Evolutionary conservation across 177 flowering plant species (phyloP).

Genomic region (Tripterygium wilfordii): DNA sequence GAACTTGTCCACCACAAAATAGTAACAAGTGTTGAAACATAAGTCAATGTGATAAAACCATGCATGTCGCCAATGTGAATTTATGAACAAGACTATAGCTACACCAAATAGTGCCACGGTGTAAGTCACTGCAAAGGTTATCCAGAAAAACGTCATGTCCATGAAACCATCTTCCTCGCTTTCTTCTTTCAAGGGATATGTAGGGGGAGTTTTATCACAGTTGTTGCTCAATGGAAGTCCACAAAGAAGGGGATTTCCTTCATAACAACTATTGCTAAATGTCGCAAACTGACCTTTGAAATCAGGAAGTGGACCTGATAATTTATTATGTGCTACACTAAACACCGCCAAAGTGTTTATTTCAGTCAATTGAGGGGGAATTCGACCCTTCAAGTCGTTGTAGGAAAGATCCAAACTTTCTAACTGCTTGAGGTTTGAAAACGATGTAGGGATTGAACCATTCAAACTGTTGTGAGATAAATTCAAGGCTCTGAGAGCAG

Average conservation of each 20-base stretch:
- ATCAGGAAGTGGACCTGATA: neutral
- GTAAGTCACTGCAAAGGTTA: neutral
- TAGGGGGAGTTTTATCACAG: neutral
- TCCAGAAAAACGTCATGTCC: neutral
- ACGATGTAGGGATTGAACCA: neutral
- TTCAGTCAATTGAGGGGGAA: neutral
- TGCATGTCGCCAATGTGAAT: constrained; percentile 1
- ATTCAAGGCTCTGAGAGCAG: neutral
- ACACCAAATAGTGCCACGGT: neutral
- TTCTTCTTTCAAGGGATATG: neutral
- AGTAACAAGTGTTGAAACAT: neutral
- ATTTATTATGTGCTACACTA: constrained; percentile 2
- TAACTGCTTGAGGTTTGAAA: constrained; percentile 1
- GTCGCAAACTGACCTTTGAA: neutral
- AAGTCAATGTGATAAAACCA: constrained; percentile 1
- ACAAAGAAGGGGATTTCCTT: constrained; percentile 6
- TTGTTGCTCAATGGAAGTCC: neutral
- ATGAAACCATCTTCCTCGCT: neutral
- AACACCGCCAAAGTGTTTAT: neutral
- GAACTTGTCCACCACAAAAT: neutral
- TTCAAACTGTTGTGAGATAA: constrained; percentile 3
- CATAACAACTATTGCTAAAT: neutral
- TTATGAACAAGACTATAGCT: neutral
- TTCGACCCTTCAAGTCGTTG: constrained; percentile 1
- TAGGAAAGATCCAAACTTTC: constrained; percentile 2